Base-by-base conservation (phyloP, 1,284 basidiomycete species). In the Pisolithus thermaeus region DNA sequence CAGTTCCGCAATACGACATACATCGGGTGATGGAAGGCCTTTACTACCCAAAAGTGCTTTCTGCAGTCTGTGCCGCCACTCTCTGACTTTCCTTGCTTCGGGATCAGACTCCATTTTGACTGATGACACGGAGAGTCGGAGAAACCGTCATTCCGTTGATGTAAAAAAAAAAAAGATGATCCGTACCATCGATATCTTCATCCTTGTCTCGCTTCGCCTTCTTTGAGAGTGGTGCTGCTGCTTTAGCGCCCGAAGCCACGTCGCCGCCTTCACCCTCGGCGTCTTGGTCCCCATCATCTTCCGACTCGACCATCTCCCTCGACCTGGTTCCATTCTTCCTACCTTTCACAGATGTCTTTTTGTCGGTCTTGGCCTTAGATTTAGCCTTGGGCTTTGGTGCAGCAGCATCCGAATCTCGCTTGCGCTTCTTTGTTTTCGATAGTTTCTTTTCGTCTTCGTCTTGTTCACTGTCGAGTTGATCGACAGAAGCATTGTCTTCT, bases 1-100 rank as follows among this genome's bases (percentile, higher is more conserved):
- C 51, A 42, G 27, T 40, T 14, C 38, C 30, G 11, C 25, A 37
- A 43, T 50, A 43, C 46, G 27, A 59, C 67, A 54, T 51, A 76
- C 79, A 56, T 80, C 77, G 40, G 73, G 70, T 58, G 73, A 77
- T 28, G 78, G 76, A 2, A 65, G 47, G 30, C 61, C 67, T 67
- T 72, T 83, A 58, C 72, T 82, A 55, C 78, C 78, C 58, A 92
- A 70, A 73, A 92, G 87, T 7, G 81, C 83, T 57, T 89, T 84
- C 66, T 92, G 90, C 20, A 92, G 75, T 70, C 81, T 85, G 71
- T 91, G 87, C 60, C 90, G 77, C 89, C 90, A 90, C 52, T 84
- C 82, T 64, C 83, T 82, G 61, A 88, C 85, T 65, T 81, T 83
- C 51, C 72, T 61, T 23, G 88, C 88, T 61, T 92, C 89, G 2